Percentiles rank a stretch among this genome's conserved stretches.
Evolutionary conservation across 1,284 basidiomycete genomes (phyloP).

Genomic region (Pyrrhoderma noxium): DNA sequence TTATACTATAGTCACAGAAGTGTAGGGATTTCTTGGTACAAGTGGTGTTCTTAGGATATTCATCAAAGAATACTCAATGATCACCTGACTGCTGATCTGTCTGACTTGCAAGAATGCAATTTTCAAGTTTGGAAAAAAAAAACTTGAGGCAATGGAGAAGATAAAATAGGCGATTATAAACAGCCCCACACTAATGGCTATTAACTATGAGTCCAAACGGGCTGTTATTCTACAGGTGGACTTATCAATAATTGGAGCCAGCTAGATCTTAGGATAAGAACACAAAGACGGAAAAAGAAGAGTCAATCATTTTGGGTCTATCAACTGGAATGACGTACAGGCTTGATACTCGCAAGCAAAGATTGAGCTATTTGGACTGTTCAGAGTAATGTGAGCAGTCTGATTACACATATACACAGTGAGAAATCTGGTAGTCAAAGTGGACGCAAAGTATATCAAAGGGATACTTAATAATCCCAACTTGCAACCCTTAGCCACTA

Average conservation of each 20-base stretch:
- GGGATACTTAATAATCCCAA: conserved; percentile 22
- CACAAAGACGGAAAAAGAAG: conserved; percentile 22
- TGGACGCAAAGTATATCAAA: conserved; percentile 22
- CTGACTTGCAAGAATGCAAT: background rate
- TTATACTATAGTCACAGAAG: conserved; percentile 22
- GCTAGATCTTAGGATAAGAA: conserved; percentile 25
- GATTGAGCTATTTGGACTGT: conserved; percentile 2
- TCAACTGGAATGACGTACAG: conserved; percentile 32
- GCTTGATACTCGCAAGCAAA: conserved; percentile 24
- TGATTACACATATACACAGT: conserved; percentile 3
- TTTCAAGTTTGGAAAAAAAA: conserved; percentile 24
- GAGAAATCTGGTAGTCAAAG: conserved; percentile 17
- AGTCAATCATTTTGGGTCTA: conserved; percentile 25
- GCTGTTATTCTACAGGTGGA: conserved; percentile 33
- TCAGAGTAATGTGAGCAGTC: background rate
- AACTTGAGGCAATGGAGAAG: conserved; percentile 24
- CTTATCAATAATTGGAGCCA: conserved; percentile 27
- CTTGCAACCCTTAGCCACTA: conserved; percentile 18
- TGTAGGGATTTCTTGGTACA: conserved; percentile 26
- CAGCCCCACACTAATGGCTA: conserved; percentile 22
- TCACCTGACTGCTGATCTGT: conserved; percentile 21
- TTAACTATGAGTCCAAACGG: conserved; percentile 27
- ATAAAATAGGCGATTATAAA: conserved; percentile 25
- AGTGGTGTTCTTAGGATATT: conserved; percentile 25
- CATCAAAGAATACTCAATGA: conserved; percentile 26